Base-by-base conservation (phyloP, 228 moss, liverwort and hornwort genomes). In the Sphagnum magellanicum region DNA sequence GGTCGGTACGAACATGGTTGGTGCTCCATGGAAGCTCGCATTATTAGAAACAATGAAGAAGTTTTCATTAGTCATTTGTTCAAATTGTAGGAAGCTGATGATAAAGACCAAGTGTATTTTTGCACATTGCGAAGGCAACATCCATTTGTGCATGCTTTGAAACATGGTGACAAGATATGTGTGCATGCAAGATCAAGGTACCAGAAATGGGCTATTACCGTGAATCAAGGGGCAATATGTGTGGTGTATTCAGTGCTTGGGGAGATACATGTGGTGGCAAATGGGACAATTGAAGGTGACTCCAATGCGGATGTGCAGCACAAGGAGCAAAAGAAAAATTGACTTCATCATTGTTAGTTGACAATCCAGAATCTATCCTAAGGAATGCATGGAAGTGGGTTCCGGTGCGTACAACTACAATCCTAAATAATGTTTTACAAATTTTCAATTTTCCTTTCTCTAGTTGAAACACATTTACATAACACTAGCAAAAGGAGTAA, bases 101-200 rank as follows among this genome's bases (percentile, higher is more conserved):
- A 10, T 4, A 6, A 17, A 2, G 32, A 67, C 53, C 55, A 67
- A 50, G 67, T 67, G 6, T 67, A 67, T 67, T 16, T 67, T 11
- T 67, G 67, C 67, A 57, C 67, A 67, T 53, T 67, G 12, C 67
- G 55, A 14, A 57, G 67, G 48, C 32, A 11, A 4, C 17, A 67
- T 13, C 53, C 67, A 53, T 67, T 67, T 16, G 55, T 57, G 15
- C 16, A 32, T 50, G 14, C n/a, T 50, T 13, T 53, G 10, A 16
- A 67, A 46, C 46, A 47, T 32, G 67, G 67, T n/a, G 67, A 67
- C 17, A 53, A 17, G 67, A 47, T 67, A 14, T 46, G 67, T 47
- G 52, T 57, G 16, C 57, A 67, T 57, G 67, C 67, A 53, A 16
- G 10, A 55, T 57, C 67, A 0, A 16, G 57, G 1, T 53, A 6